These are phyloP conservation scores for Torulaspora gathmanii DNA, from an alignment of 805 yeast species.

Conservation along the genomic window DNA sequence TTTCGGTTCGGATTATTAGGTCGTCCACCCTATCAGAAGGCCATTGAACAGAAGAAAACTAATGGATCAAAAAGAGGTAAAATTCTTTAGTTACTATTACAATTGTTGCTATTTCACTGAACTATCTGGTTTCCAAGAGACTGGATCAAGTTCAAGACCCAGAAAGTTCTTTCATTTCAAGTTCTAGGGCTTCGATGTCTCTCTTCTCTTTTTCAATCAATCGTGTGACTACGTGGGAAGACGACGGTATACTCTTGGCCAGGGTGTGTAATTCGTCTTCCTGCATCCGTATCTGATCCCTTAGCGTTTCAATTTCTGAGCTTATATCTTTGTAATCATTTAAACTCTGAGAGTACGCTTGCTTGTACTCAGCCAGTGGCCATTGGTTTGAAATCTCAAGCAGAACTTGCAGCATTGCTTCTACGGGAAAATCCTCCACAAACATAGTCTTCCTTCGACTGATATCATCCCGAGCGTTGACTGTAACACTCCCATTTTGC, in stretches of 20 bases:
- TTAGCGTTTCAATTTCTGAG: constrained; percentile 34
- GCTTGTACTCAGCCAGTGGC: constrained; percentile 40
- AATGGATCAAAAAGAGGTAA: neutral
- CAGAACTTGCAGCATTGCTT: constrained; percentile 26
- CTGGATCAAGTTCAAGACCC: neutral
- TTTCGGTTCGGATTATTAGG: constrained; percentile 1
- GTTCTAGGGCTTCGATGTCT: constrained; percentile 43
- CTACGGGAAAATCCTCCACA: constrained; percentile 37
- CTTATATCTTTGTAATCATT: constrained; percentile 43
- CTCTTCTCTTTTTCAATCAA: constrained; percentile 43
- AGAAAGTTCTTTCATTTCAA: constrained; percentile 25
- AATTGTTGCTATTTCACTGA: neutral
- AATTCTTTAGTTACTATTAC: neutral
- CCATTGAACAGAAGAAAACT: neutral
- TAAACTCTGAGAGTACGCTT: constrained; percentile 41
- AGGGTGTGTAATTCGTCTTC: constrained; percentile 28
- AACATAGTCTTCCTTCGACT: constrained; percentile 35
- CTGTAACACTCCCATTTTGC: constrained; percentile 39
- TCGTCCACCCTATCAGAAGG: constrained; percentile 6
- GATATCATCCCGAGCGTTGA: constrained; percentile 32
- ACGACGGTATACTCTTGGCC: constrained; percentile 10
- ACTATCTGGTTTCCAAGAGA: neutral
- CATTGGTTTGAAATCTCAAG: constrained; percentile 34
- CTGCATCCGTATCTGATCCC: constrained; percentile 23
- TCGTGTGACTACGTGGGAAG: constrained; percentile 34